Evolutionary conservation across 495 filamentous ascomycete genomes (phyloP).

Genomic region (Viridothelium virens): DNA sequence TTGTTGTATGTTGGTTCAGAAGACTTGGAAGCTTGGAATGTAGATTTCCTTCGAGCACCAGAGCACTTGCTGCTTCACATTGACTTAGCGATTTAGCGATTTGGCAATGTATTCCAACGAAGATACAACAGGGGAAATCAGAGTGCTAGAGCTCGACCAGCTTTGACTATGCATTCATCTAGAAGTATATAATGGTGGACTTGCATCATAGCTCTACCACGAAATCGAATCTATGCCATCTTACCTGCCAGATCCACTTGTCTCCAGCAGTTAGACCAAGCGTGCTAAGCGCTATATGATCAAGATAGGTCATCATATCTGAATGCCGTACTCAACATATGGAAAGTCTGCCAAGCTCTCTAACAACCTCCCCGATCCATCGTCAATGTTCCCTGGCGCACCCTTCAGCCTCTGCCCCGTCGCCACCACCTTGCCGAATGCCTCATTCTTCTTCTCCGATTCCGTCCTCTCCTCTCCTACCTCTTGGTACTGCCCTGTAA

Average conservation of each 20-base stretch:
- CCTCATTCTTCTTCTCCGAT: conserved; percentile 35
- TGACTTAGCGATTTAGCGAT: too few species aligned
- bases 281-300: neutral
- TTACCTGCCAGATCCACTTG: too few species aligned
- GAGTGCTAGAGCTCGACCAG: too few species aligned
- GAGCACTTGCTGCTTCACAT: too few species aligned
- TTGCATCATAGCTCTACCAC: neutral
- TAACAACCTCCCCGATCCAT: conserved; percentile 27
- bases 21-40: too few species aligned
- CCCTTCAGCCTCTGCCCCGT: conserved; percentile 20
- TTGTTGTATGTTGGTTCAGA: too few species aligned
- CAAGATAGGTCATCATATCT: conserved; percentile 13
- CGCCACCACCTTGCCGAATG: conserved; percentile 40
- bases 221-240: neutral
- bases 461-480: conserved; percentile 39
- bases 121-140: too few species aligned
- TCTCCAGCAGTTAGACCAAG: neutral
- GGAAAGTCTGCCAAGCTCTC: conserved; percentile 25
- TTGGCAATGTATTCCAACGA: too few species aligned
- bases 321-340: conserved; percentile 25
- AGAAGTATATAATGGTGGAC: too few species aligned
- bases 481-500: conserved; percentile 59
- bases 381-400: conserved; percentile 26
- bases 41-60: too few species aligned
- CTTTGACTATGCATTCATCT: too few species aligned